Evolutionary conservation across 352 stramenopile species (phyloP).

Genomic region (Pythium phragmiticola): DNA sequence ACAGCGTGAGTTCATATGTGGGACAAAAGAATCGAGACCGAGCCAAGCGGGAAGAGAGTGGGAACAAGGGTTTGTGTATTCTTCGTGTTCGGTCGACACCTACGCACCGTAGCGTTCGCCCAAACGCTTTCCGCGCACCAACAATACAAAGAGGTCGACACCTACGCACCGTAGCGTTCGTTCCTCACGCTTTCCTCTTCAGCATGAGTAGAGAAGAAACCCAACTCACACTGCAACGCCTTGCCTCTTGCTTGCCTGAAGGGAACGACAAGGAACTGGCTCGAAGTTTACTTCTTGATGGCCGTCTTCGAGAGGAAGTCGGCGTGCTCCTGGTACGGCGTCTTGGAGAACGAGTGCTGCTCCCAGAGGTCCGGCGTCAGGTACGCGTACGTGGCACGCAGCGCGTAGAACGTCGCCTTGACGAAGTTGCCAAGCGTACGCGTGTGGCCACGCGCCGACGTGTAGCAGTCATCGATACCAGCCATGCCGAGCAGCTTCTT

Average conservation of each 20-base stretch:
- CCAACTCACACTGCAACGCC: not conserved
- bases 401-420: conserved; percentile 99
- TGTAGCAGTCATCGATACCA: conserved; percentile 98
- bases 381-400: conserved; percentile 98
- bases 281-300: conserved; percentile 82
- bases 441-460: conserved; percentile 95
- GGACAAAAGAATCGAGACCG: no score
- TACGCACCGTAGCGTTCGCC: conserved; percentile 90
- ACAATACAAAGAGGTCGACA: conserved; percentile 82
- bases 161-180: conserved; percentile 89
- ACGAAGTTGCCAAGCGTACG: conserved; percentile 99
- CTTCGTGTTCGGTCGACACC: conserved; percentile 70
- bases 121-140: conserved; percentile 65
- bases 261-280: conserved; percentile 24
- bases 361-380: conserved; percentile 99
- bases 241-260: conserved; percentile 10
- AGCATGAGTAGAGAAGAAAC: conserved; percentile 13
- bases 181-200: conserved; percentile 78
- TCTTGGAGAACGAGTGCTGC: conserved; percentile 91
- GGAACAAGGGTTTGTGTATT: conserved; percentile 37
- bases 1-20: no score
- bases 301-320: conserved; percentile 98
- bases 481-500: conserved; percentile 99
- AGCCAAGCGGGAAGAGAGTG: not conserved
- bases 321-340: conserved; percentile 99